Base-by-base conservation (phyloP, 2,329 filamentous ascomycete species). In the Colletotrichum trifolii region DNA sequence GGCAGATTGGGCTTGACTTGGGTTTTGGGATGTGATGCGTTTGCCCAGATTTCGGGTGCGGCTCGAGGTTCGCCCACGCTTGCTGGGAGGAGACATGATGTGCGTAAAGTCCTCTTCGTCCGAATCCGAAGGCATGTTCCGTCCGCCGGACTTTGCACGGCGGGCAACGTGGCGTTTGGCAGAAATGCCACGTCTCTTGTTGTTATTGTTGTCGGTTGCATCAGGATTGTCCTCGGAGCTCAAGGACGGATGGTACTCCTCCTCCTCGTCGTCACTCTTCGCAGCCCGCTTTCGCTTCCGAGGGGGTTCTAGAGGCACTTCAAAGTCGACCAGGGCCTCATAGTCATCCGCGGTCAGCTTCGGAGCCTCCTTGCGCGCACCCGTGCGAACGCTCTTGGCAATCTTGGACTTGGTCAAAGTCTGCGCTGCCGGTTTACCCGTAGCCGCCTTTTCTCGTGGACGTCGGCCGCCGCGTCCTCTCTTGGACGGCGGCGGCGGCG, bases 331-430 rank as follows among this genome's bases (percentile, higher is more conserved):
- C 17, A 66, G 35, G 34, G 49, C 60, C 38, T 66, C 64, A 13
- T 60, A 66, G 35, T 66, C 64, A 9, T 65, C 64, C 25, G 35
- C 50, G 10, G 54, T 48, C 54, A 66, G 15, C 15, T 50, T 59
- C 7, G 64, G 64, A 17, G 64, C 64, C 48, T 66, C 64, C 34
- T 66, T 66, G n/a, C 64, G 64, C 34, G 64, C 64, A 25, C 64
- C 64, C 3, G 60, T 65, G 7, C 54, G 61, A 9, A 64, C 60
- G 35, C 54, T 55, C 39, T 60, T 66, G 7, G 63, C 63, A 35
- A 66, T 63, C 35, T 66, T 66, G 39, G 63, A 42, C 48, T 64
- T 66, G 9, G 47, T 49, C 8, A 64, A 34, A 12, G 45, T 59
- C 40, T 66, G 60, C 9, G 45, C 35, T 7, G 54, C 39, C 25